Evolutionary conservation across 306 rosid species (phyloP).

Genomic region (Psophocarpus tetragonolobus): DNA sequence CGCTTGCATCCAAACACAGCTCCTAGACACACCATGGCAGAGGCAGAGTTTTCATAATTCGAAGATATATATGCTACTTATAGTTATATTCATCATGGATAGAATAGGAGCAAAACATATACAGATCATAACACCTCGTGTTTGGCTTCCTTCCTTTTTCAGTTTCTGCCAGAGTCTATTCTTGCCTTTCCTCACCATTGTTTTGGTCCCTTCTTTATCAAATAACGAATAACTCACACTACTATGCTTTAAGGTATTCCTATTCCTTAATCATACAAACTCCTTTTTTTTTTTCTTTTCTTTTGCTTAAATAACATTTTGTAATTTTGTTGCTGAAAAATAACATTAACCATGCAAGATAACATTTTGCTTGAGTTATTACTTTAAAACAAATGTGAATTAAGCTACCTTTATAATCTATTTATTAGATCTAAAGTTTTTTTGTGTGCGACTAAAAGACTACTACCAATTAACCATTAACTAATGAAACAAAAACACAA

Average conservation of each 20-base stretch:
- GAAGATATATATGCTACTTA: not conserved
- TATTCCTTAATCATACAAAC: not conserved
- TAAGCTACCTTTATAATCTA: too few species aligned
- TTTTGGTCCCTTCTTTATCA: constrained; percentile 14
- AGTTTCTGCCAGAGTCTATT: not conserved
- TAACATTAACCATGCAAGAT: too few species aligned
- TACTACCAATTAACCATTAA: too few species aligned
- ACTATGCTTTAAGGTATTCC: not conserved
- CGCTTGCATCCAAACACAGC: constrained; percentile 50
- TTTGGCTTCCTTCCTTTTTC: not conserved
- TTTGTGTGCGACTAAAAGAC: too few species aligned
- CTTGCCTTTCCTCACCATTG: not conserved
- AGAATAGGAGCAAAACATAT: too few species aligned
- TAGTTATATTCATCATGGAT: too few species aligned
- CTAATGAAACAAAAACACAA: too few species aligned
- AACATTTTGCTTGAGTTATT: too few species aligned
- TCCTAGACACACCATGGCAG: constrained; percentile 47
- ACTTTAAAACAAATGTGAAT: too few species aligned
- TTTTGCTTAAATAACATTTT: too few species aligned
- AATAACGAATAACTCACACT: not conserved
- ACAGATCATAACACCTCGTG: not conserved
- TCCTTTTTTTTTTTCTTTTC: not conserved
- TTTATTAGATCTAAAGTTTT: too few species aligned
- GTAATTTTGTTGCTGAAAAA: too few species aligned
- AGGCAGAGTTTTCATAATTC: not conserved